Evolutionary conservation across 2,329 filamentous ascomycete species (phyloP), one percentile per base, ranked within the genome.

Genomic region (Fusarium veterinarium): DNA sequence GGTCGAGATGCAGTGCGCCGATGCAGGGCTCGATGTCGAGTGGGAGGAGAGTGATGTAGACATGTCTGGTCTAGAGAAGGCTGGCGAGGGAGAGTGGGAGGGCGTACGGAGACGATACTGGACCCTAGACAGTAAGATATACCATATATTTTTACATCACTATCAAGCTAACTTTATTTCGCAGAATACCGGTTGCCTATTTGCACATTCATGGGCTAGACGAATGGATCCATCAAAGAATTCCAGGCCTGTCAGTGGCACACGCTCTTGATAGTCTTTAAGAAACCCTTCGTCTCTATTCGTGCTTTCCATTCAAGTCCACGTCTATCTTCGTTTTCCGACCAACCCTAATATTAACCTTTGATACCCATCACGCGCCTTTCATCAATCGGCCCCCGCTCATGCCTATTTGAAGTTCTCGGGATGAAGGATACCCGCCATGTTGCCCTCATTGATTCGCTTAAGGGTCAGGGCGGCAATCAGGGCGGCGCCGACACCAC

Each of bases 401-500:
- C 49, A 46, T 35, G 48, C 57, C 72, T 78, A 82, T 72, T 80
- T 78, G 74, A 89, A 92, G 80, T 91, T 90, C 81, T 91, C 90
- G 4, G 88, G 89, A 79, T 91, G 88, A 77, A 91, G 81, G 71
- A 92, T 90, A 78, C 90, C 90, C 19, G 89, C 86, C 80, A 90
- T 71, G 77, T 91, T 92, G 59, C 90, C 90, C 56, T 86, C 85
- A 79, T 89, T 85, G 69, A 91, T 89, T 59, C 90, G 84, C 86
- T 92, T 89, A 72, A 91, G 82, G 19, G 90, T 92, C 79, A 92
- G 79, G 17, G 90, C 90, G 12, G 96, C 96, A 86, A 99, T 98
- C 69, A 99, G 85, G 8, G 96, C 96, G 48, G 95, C 96, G 75
- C 95, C 95, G n/a, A 98, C 96, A 89, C 95, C 96, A 74, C 92